Evolutionary conservation across 768 basidiomycete genomes (phyloP).

Genomic region (Lactarius deliciosus): DNA sequence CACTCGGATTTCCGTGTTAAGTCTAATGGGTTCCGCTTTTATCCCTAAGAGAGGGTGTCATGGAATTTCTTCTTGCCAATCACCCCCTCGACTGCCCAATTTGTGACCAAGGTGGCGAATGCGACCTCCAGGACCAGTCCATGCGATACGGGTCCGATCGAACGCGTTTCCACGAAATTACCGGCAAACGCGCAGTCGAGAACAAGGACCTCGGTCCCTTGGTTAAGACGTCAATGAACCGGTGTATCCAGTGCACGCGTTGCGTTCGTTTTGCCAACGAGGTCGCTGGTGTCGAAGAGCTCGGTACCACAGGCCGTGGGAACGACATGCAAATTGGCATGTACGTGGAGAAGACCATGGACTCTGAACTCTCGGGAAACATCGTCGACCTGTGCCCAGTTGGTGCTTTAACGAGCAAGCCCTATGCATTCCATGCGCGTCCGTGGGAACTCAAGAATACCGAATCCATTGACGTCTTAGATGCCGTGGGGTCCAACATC

Average conservation of each 20-base stretch:
- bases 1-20: slow-evolving; percentile 21
- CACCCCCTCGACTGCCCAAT: slow-evolving; percentile 98
- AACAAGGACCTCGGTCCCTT: slow-evolving; percentile 98
- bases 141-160: slow-evolving; percentile 99
- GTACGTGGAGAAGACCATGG: slow-evolving; percentile 96
- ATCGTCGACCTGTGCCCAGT: slow-evolving; percentile 97
- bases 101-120: slow-evolving; percentile 99
- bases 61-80: slow-evolving; percentile 98
- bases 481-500: slow-evolving; percentile 96
- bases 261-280: slow-evolving; percentile 99
- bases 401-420: slow-evolving; percentile 96
- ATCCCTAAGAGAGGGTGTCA: slow-evolving; percentile 80
- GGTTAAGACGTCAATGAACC: slow-evolving; percentile 98
- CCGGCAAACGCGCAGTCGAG: slow-evolving; percentile 96
- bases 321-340: slow-evolving; percentile 99
- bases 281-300: slow-evolving; percentile 96
- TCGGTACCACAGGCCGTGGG: slow-evolving; percentile 95
- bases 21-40: slow-evolving; percentile 16
- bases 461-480: slow-evolving; percentile 92
- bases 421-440: slow-evolving; percentile 95
- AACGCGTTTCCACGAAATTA: slow-evolving; percentile 96
- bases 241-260: slow-evolving; percentile 99
- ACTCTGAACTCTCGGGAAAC: slow-evolving; percentile 97
- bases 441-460: slow-evolving; percentile 99
- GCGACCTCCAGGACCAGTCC: slow-evolving; percentile 97